Percentiles rank a stretch among this genome's conserved stretches.
phyloP scores from a whole-genome alignment of 352 stramenopile species.

The Bremia lactucae region DNA sequence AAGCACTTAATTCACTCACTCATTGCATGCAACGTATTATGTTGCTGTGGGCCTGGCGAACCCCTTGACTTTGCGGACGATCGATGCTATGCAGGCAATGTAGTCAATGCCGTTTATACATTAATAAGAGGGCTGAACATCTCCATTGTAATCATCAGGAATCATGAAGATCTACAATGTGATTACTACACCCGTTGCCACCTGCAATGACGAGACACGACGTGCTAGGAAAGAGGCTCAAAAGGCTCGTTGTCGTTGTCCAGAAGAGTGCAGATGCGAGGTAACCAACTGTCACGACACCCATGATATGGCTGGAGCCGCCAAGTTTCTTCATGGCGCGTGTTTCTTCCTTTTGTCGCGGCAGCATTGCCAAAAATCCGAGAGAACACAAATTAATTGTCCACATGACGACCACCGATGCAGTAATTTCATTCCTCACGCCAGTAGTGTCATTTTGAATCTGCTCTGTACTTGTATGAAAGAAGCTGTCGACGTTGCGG shows the following conservation, averaged over 20 bases:
- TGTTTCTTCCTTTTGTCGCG: conserved; percentile 51
- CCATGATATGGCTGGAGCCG: conserved; percentile 43
- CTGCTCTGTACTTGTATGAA: conserved; percentile 29
- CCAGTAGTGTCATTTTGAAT: conserved; percentile 38
- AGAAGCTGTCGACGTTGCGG: conserved; percentile 31
- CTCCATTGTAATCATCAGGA: too few relatives aligned
- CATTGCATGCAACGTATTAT: too few relatives aligned
- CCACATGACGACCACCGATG: conserved; percentile 44
- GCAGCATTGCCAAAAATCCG: conserved; percentile 35
- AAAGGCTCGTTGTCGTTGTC: conserved; percentile 37
- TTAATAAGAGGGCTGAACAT: too few relatives aligned
- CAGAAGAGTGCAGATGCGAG: conserved; percentile 33
- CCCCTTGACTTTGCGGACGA: too few relatives aligned
- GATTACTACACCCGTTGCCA: conserved; percentile 19
- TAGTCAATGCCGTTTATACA: too few relatives aligned
- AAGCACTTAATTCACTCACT: too few relatives aligned
- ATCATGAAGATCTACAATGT: conserved; percentile 1
- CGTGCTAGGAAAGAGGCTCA: conserved; percentile 46
- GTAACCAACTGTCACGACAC: conserved; percentile 30
- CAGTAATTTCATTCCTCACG: conserved; percentile 37
- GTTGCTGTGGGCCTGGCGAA: too few relatives aligned
- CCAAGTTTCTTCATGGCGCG: conserved; percentile 50
- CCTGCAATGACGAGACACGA: conserved; percentile 40
- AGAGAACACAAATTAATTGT: conserved; percentile 40
- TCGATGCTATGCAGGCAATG: too few relatives aligned